phyloP scores from a whole-genome alignment of 768 basidiomycete genomes.

The Psilocybe subaeruginosa region DNA sequence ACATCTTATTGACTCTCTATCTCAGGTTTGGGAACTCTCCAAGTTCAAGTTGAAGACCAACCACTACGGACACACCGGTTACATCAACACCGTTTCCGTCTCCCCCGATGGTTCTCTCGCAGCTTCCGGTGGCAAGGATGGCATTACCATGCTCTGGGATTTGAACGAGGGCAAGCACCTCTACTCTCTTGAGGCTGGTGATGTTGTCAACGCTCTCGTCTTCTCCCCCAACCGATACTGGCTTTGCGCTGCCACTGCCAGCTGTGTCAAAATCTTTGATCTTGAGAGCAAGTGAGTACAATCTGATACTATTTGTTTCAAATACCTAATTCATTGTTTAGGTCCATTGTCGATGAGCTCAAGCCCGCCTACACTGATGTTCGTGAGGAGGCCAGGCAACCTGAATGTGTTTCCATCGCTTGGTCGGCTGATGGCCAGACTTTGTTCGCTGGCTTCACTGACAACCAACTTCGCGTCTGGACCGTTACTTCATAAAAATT shows the following conservation, averaged over 20 bases:
- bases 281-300: slow-evolving; percentile 94
- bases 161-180: slow-evolving; percentile 99
- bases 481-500: slow-evolving; percentile 66
- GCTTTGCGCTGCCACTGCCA: slow-evolving; percentile 97
- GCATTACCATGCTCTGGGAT: slow-evolving; percentile 99
- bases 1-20: slow-evolving; percentile 16
- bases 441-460: slow-evolving; percentile 95
- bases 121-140: slow-evolving; percentile 99
- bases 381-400: slow-evolving; percentile 69
- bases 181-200: slow-evolving; percentile 98
- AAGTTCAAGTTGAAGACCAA: slow-evolving; percentile 99
- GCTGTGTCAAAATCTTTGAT: slow-evolving; percentile 99
- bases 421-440: slow-evolving; percentile 99
- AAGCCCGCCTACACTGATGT: slow-evolving; percentile 91
- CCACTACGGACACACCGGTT: slow-evolving; percentile 99
- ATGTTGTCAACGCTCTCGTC: slow-evolving; percentile 98
- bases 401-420: slow-evolving; percentile 94
- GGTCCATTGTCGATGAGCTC: slow-evolving; percentile 98
- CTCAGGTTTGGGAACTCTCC: slow-evolving; percentile 97
- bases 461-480: slow-evolving; percentile 93
- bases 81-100: slow-evolving; percentile 98
- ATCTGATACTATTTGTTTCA: not conserved
- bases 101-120: slow-evolving; percentile 99
- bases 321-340: slow-evolving; percentile 28
- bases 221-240: slow-evolving; percentile 99